phyloP scores from a whole-genome alignment of 768 basidiomycete genomes.

The Agaricus sinodeliciosus region DNA sequence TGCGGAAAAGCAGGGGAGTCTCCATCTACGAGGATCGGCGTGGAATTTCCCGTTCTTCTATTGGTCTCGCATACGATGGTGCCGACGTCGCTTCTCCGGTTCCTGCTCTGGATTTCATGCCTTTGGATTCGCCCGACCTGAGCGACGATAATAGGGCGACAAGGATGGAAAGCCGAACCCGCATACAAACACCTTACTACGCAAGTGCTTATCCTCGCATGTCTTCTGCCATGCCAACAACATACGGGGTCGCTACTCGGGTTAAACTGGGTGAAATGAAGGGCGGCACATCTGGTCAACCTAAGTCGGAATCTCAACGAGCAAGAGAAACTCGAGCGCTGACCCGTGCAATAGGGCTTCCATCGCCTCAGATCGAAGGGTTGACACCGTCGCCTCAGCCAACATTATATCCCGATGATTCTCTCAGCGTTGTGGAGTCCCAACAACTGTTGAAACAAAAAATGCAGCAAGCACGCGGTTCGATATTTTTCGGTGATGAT shows the following conservation, averaged over 20 bases:
- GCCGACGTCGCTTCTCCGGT: constrained; percentile 42
- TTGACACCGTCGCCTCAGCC: constrained; percentile 45
- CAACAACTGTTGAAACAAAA: constrained; percentile 13
- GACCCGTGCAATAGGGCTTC: constrained; percentile 30
- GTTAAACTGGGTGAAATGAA: constrained; percentile 22
- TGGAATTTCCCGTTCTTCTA: constrained; percentile 22
- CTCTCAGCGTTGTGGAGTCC: constrained; percentile 48
- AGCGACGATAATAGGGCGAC: constrained; percentile 7
- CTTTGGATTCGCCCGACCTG: not conserved
- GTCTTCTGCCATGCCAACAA: constrained; percentile 34
- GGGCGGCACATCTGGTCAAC: constrained; percentile 26
- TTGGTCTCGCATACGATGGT: constrained; percentile 46
- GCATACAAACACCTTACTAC: constrained; percentile 66
- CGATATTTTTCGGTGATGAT: constrained; percentile 5
- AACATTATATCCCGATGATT: constrained; percentile 68
- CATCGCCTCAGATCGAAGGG: constrained; percentile 30
- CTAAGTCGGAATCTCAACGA: constrained; percentile 37
- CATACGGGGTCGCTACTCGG: constrained; percentile 29
- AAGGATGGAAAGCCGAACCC: constrained; percentile 44
- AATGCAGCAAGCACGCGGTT: not conserved
- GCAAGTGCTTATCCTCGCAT: constrained; percentile 49
- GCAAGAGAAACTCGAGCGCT: constrained; percentile 23
- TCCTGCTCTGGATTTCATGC: constrained; percentile 6
- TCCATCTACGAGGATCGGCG: constrained; percentile 18
- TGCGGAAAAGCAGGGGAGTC: constrained; percentile 19